Conservation (phyloP, 148 eudicot species). For the Pharnaceum exiguum region DNA sequence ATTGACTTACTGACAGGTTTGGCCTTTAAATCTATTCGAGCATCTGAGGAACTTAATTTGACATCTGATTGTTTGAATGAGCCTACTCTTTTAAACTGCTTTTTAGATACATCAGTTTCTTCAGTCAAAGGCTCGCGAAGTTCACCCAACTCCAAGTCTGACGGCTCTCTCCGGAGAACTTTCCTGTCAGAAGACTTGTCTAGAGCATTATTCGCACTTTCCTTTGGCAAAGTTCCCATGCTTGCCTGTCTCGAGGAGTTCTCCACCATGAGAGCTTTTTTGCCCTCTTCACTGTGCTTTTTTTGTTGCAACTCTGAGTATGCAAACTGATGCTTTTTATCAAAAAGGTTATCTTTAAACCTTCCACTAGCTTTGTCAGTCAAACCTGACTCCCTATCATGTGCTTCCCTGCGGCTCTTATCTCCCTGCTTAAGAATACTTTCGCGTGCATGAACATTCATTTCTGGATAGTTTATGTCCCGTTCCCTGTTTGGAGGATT, state of each 20-base stretch:
- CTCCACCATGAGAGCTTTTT: slow-evolving; percentile 31
- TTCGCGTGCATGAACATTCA: slow-evolving; percentile 29
- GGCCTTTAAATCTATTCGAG: slow-evolving; percentile 43
- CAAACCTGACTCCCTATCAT: slow-evolving; percentile 35
- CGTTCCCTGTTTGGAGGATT: slow-evolving; percentile 28
- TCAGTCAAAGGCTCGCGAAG: slow-evolving; percentile 68
- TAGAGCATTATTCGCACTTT: slow-evolving; percentile 22
- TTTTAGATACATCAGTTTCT: slow-evolving; percentile 39
- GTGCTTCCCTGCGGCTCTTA: slow-evolving; percentile 29
- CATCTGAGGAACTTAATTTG: slow-evolving; percentile 38
- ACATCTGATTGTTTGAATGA: slow-evolving; percentile 60
- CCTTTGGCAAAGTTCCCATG: slow-evolving; percentile 26
- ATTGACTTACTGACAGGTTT: slow-evolving; percentile 39
- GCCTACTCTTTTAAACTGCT: slow-evolving; percentile 50
- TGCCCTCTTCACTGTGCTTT: slow-evolving; percentile 35
- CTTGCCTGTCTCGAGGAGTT: slow-evolving; percentile 30
- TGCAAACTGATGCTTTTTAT: slow-evolving; percentile 27
- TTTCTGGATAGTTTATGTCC: slow-evolving; percentile 32
- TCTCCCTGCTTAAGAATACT: slow-evolving; percentile 31
- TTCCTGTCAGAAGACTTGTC: slow-evolving; percentile 37
- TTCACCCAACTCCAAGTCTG: slow-evolving; percentile 92
- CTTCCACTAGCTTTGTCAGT: slow-evolving; percentile 38
- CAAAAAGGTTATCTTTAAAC: slow-evolving; percentile 29
- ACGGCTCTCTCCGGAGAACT: slow-evolving; percentile 65
- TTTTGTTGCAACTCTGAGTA: slow-evolving; percentile 21